Evolutionary conservation across 371 early-diverging fungal species (phyloP), one percentile per base, ranked within the genome.

Genomic region (Cokeromyces recurvatus): DNA sequence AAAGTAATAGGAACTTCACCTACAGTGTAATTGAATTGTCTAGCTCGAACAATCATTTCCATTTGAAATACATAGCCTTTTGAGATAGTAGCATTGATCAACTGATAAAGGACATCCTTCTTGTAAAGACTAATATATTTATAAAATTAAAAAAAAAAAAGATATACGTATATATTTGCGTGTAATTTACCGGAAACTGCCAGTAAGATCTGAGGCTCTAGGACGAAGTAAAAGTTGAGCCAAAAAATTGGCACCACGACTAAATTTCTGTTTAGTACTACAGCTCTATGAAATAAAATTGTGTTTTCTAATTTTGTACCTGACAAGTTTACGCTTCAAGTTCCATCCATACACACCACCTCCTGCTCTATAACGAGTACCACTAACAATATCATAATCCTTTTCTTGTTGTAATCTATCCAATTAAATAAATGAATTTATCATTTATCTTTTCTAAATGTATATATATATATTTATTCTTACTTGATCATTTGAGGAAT

Each of bases 331-430:
- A 54, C 99, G 91, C 46, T 87, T 86, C 51, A 99, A 80, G 55
- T 97, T 91, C 99, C 99, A 99, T 15, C 97, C 97, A 68, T 93
- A 91, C n/a, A 98, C 97, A 49, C 94, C 95, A 20, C 98, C 99
- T 44, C 89, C 89, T 22, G 68, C 56, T 35, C 68, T 67, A 60
- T 97, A 96, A 55, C 99, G 89, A 1, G 99, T 95, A 16, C 98
- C 98, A 36, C 94, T 94, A 17, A 98, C 96, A 42, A 99, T 85
- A 62, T 97, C 99, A 57, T 78, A 86, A 62, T 95, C 81, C 49
- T 85, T 76, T 48, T 86, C 65, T 63, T 84, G 82, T 66, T 95
- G 96, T 43, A 86, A 69, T 47, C 84, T 78, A 62, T 4, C 14
- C 15, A n/a, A 9, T 11, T 34, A 34, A 14, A 34, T 11, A 14